phyloP scores from a whole-genome alignment of 108 stramenopile genomes.

The Cyclotella sp. region DNA sequence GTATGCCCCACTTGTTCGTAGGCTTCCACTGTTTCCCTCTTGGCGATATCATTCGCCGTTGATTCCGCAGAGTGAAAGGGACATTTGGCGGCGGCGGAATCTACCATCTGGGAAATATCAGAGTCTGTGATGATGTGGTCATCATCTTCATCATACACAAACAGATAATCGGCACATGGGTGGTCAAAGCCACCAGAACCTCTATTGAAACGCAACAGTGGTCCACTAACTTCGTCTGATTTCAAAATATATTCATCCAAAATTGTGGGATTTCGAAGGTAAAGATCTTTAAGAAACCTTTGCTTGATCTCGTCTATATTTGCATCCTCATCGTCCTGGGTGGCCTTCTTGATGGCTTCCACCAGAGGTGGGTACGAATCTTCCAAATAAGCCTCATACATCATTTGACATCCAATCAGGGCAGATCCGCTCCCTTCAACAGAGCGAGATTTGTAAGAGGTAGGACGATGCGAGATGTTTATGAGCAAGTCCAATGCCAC shows the following conservation, averaged over 20 bases:
- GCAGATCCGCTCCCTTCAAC: slow-evolving; percentile 24
- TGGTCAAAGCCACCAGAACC: slow-evolving; percentile 37
- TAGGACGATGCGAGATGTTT: slow-evolving; percentile 10
- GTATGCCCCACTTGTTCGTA: slow-evolving; percentile 79
- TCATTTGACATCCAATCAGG: slow-evolving; percentile 47
- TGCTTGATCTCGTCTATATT: slow-evolving; percentile 18
- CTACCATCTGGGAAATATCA: neutral
- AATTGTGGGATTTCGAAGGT: slow-evolving; percentile 27
- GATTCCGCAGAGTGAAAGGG: slow-evolving; percentile 17
- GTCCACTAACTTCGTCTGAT: slow-evolving; percentile 28
- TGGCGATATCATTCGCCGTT: slow-evolving; percentile 28
- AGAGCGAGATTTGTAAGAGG: neutral
- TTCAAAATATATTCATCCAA: slow-evolving; percentile 40
- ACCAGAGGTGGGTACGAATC: slow-evolving; percentile 40
- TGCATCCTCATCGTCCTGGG: slow-evolving; percentile 15
- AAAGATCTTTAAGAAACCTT: slow-evolving; percentile 34
- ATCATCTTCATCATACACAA: slow-evolving; percentile 52
- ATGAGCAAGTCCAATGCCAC: slow-evolving; percentile 39
- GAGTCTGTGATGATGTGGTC: slow-evolving; percentile 35
- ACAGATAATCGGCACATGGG: slow-evolving; percentile 49
- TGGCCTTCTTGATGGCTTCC: slow-evolving; percentile 2
- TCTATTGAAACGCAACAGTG: slow-evolving; percentile 22
- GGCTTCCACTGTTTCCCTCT: slow-evolving; percentile 65
- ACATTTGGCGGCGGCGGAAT: neutral
- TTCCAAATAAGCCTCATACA: slow-evolving; percentile 51